Percentiles rank a stretch among this genome's conserved stretches.
Conservation (phyloP, 179 eudicot genomes). For the Monotropa hypopitys region DNA sequence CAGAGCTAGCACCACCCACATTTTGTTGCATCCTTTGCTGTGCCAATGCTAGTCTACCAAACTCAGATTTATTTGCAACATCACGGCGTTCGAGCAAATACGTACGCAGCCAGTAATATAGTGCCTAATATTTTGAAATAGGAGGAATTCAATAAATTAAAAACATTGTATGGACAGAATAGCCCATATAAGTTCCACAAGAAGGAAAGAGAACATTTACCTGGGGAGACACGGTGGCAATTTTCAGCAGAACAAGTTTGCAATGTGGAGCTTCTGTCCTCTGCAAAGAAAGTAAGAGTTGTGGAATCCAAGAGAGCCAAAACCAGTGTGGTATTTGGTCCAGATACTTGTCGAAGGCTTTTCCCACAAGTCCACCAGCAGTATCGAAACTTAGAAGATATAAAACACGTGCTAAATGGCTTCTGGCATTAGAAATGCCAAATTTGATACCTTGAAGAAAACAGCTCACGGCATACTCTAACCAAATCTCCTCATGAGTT, state of each 20-base stretch:
- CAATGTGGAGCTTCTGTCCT: constrained; percentile 90
- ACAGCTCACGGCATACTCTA: constrained; percentile 96
- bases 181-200: not conserved
- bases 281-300: constrained; percentile 85
- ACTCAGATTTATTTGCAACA: constrained; percentile 91
- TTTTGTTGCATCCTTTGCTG: constrained; percentile 94
- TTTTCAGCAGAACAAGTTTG: constrained; percentile 80
- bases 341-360: constrained; percentile 86
- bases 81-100: constrained; percentile 97
- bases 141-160: not conserved
- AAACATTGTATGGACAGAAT: not conserved
- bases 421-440: constrained; percentile 86
- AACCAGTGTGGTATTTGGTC: constrained; percentile 96
- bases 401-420: constrained; percentile 92
- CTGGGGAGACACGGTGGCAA: constrained; percentile 95
- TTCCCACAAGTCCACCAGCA: constrained; percentile 83
- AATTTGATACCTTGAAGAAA: constrained; percentile 94
- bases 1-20: constrained; percentile 37
- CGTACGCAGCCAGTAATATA: constrained; percentile 98
- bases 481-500: constrained; percentile 87
- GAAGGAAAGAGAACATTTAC: constrained; percentile 22
- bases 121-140: constrained; percentile 42
- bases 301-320: constrained; percentile 99
- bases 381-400: constrained; percentile 98
- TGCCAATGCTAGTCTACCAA: constrained; percentile 81